A percentile compares a stretch with the other conserved stretches of the same genome.
Conservation (phyloP, 2,329 filamentous ascomycete species). For the Penicillium expansum region DNA sequence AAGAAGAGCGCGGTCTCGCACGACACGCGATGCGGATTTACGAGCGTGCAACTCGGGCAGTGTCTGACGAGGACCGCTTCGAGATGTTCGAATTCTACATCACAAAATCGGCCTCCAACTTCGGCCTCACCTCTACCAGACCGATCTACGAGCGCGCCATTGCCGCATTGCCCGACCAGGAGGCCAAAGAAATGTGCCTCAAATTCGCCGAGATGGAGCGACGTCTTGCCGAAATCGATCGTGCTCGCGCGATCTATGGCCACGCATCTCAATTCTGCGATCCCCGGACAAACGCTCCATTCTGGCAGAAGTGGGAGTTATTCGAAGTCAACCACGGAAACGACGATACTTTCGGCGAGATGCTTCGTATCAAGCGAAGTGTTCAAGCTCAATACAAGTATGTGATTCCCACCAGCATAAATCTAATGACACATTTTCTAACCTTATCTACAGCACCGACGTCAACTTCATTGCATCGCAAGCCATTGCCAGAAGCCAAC, state of each 20-base stretch:
- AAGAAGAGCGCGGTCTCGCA: conserved; percentile 91
- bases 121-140: conserved; percentile 88
- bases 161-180: conserved; percentile 83
- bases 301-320: conserved; percentile 95
- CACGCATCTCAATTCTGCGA: conserved; percentile 98
- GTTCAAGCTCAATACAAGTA: conserved; percentile 96
- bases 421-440: conserved; percentile 28
- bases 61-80: conserved; percentile 88
- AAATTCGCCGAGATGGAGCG: conserved; percentile 98
- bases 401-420: conserved; percentile 26
- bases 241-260: conserved; percentile 90
- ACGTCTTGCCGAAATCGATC: conserved; percentile 86
- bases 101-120: conserved; percentile 96
- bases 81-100: conserved; percentile 99
- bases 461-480: conserved; percentile 98
- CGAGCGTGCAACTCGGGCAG: conserved; percentile 90
- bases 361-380: conserved; percentile 95
- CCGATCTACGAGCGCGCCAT: conserved; percentile 97
- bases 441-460: conserved; percentile 63
- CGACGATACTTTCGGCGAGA: conserved; percentile 99
- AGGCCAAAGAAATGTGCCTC: conserved; percentile 96
- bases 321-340: conserved; percentile 98
- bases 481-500: conserved; percentile 77
- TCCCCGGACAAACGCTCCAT: conserved; percentile 80
- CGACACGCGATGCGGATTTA: conserved; percentile 99